Conservation (phyloP, 1,139 yeast genomes). For the Debaryomycetaceae sp. region DNA sequence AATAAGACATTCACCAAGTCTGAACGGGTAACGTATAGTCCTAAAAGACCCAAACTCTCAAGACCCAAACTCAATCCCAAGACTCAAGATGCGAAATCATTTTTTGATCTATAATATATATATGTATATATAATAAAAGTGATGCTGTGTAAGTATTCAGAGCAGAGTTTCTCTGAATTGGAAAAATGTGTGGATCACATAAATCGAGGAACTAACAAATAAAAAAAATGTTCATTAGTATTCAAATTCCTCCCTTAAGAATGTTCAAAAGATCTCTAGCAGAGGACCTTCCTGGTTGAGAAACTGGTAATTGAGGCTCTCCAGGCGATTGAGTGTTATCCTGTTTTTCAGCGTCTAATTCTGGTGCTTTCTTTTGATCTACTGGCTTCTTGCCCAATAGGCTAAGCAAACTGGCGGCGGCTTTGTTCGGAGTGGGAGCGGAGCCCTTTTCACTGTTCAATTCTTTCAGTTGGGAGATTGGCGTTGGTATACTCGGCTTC, state of each 20-base stretch:
- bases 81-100: slow-evolving; percentile 1
- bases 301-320: not conserved
- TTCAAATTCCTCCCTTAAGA: slow-evolving; percentile 10
- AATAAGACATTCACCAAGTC: not conserved
- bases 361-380: not conserved
- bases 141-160: not conserved
- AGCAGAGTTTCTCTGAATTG: no score
- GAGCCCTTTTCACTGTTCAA: not conserved
- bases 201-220: no score
- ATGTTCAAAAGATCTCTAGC: slow-evolving; percentile 12
- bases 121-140: not conserved
- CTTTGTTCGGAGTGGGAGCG: slow-evolving; percentile 4
- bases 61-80: not conserved
- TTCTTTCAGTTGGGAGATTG: not conserved
- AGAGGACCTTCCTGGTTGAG: slow-evolving; percentile 4
- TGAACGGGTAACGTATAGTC: not conserved
- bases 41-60: not conserved
- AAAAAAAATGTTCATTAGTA: not conserved
- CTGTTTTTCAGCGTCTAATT: not conserved
- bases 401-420: slow-evolving; percentile 14
- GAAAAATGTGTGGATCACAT: no score
- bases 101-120: slow-evolving; percentile 1
- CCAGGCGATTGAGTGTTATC: not conserved
- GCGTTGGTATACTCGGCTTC: not conserved
- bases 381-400: slow-evolving; percentile 11